A percentile compares a stretch with the other conserved stretches of the same genome.
phyloP scores from a whole-genome alignment of 352 stramenopile genomes.

The Globisporangium iwayamae region DNA sequence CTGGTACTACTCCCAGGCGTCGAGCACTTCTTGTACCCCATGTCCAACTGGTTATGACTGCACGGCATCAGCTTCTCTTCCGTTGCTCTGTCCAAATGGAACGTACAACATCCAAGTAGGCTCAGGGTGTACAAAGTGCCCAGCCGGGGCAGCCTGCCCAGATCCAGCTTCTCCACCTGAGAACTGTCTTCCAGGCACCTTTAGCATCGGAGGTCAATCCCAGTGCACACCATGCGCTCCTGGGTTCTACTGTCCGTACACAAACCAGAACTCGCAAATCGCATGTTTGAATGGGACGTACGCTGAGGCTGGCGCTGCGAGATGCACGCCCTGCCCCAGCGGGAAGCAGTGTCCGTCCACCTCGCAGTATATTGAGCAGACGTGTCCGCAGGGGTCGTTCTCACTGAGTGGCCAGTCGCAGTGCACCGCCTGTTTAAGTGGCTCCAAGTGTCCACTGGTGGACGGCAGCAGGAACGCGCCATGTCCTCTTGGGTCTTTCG shows the following conservation, averaged over 20 bases:
- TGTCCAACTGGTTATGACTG: constrained; percentile 58
- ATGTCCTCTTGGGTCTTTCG: constrained; percentile 42
- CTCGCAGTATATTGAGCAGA: constrained; percentile 33
- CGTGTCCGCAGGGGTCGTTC: constrained; percentile 63
- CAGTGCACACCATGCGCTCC: constrained; percentile 53
- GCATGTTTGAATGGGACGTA: constrained; percentile 47
- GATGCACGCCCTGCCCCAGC: constrained; percentile 46
- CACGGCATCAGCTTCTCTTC: constrained; percentile 25
- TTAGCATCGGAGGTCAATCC: constrained; percentile 40
- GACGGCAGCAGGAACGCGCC: constrained; percentile 48
- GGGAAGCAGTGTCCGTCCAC: constrained; percentile 59
- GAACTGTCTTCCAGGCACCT: constrained; percentile 44
- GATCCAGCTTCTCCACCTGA: constrained; percentile 27
- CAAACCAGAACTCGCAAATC: constrained; percentile 39
- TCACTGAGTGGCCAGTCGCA: constrained; percentile 43
- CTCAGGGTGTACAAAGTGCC: constrained; percentile 39
- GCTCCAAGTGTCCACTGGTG: constrained; percentile 44
- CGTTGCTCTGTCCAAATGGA: constrained; percentile 33
- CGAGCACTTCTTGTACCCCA: constrained; percentile 37
- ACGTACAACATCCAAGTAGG: constrained; percentile 39
- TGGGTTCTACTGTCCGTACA: constrained; percentile 56
- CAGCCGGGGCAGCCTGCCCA: constrained; percentile 32
- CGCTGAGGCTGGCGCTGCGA: constrained; percentile 34
- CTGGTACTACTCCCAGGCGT: constrained; percentile 39
- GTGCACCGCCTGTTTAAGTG: constrained; percentile 27